A percentile compares a stretch with the other conserved stretches of the same genome.
phyloP scores from a whole-genome alignment of 208 protist genomes.

The Crithidia sp. region DNA sequence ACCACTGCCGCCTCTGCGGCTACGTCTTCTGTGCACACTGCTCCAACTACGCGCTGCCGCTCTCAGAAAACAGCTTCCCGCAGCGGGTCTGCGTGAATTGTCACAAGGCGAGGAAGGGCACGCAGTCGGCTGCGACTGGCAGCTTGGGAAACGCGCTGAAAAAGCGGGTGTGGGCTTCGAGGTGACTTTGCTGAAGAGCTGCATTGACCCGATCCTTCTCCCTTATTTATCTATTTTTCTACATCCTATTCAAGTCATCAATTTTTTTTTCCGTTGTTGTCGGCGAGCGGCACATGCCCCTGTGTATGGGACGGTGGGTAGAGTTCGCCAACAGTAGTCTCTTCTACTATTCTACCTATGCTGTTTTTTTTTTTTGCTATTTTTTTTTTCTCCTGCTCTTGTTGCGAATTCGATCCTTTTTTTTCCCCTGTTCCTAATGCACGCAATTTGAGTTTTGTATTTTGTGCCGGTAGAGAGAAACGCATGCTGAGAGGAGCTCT shows the following conservation, averaged over 20 bases:
- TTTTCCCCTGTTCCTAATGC: neutral
- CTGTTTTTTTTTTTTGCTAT: slow-evolving; percentile 10
- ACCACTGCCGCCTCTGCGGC: slow-evolving; percentile 86
- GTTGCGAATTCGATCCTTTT: slow-evolving; percentile 7
- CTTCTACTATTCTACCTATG: slow-evolving; percentile 9
- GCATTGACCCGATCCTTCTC: no score
- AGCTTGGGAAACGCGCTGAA: slow-evolving; percentile 18
- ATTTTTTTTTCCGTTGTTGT: neutral
- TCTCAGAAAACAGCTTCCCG: slow-evolving; percentile 48
- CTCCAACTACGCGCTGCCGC: slow-evolving; percentile 51
- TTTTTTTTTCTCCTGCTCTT: slow-evolving; percentile 5
- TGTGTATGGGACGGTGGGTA: no score
- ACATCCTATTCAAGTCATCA: neutral
- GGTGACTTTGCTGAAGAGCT: neutral
- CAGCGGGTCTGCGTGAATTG: slow-evolving; percentile 74
- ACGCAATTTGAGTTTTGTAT: no score
- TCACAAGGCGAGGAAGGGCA: slow-evolving; percentile 43
- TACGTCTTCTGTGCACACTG: slow-evolving; percentile 86
- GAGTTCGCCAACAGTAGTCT: neutral
- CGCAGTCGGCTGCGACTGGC: slow-evolving; percentile 13
- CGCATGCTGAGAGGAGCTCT: no score
- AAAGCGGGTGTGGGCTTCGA: slow-evolving; percentile 8
- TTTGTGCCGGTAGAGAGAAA: no score
- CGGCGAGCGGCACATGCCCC: no score
- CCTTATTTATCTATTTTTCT: slow-evolving; percentile 1